Base-by-base conservation (phyloP, 2,329 filamentous ascomycete species). In the Penicillium sp. region DNA sequence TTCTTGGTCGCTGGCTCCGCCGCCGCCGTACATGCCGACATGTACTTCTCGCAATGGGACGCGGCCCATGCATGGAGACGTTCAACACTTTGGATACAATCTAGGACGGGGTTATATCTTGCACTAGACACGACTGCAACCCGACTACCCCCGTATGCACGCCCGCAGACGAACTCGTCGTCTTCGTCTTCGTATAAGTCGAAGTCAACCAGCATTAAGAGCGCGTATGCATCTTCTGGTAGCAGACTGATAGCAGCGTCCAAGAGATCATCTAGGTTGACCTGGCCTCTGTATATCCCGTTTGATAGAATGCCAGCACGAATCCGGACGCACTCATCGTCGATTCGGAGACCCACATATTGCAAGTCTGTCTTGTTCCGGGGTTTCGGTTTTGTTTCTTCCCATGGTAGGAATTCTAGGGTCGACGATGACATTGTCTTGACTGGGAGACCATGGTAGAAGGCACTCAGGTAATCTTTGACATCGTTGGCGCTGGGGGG, bases 151-250 rank as follows among this genome's bases (percentile, higher is more conserved):
- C 84, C 84, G 61, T 83, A 88, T 0, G 84, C 83, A 25, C 83
- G 69, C 0, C 84, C 84, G 53, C 83, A 86, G 45, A 79, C 81
- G 58, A 87, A 88, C 16, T 82, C 77, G 51, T 87, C 84, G 0
- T 85, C 79, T 0, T 84, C 80, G 41, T 77, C 76, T 57, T 87
- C 82, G 59, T 82, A 86, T 12, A 86, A 66, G 59, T 87, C 84
- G n/a, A 84, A 78, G 29, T 82, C 69, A 0, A 79, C 68, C 0
- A 86, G 60, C 30, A 87, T 62, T 0, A 83, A 59, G 1, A 86
- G 61, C 0, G 82, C 74, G 50, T 83, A 82, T 0, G 82, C 83
- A 57, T 86, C 78, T 0, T 57, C 42, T 0, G 82, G 82, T 0
- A 86, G 65, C 13, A 79, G 72, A 2, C 66, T 67, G 2, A 81